Evolutionary conservation across 352 stramenopile genomes (phyloP), one percentile per base, ranked within the genome.

Genomic region (Phytophthora agathidicida): DNA sequence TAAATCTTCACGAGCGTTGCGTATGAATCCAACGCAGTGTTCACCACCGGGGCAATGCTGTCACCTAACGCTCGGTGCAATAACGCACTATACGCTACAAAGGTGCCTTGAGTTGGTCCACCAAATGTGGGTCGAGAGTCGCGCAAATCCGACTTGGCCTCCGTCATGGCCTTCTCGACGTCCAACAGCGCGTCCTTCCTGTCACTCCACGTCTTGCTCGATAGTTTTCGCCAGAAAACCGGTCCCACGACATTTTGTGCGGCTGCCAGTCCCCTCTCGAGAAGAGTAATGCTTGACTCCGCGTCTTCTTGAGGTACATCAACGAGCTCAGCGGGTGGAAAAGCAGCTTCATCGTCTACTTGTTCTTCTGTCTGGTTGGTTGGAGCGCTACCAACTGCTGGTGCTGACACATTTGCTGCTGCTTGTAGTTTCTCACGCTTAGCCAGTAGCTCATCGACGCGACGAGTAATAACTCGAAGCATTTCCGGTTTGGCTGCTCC

Each of bases 151-250:
- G 73, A 83, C 37, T 89, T 93, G 39, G 79, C 75, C 19, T 92
- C 83, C 0, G 65, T 76, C 35, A 94, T 81, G 17, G 55, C 71
- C 22, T 87, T 90, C 33, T 92, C 85, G 14, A 91, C 54, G 39
- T 89, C 83, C 5, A 89, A 64, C 3, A 94, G 65, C n/a, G 85
- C 83, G 26, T 94, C 85, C 46, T 91, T 91, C 19, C 85, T 73
- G 54, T 94, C 85, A 43, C 81, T 93, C 83, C 85, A 94, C 24
- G 77, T 89, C 56, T 92, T 93, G 55, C 82, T 91, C 30, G 88
- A 80, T 33, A 92, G 75, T 37, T 94, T 94, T 17, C 79, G 77
- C 80, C 79, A 92, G 13, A 60, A 62, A 3, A 94, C 85, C 2
- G 85, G 85, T 0, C 85, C 85, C 10, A 91, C 62, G 2, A 91